These are phyloP conservation scores for Fusarium sp. DNA, from an alignment of 2,329 filamentous ascomycete genomes.

Conservation along the genomic window DNA sequence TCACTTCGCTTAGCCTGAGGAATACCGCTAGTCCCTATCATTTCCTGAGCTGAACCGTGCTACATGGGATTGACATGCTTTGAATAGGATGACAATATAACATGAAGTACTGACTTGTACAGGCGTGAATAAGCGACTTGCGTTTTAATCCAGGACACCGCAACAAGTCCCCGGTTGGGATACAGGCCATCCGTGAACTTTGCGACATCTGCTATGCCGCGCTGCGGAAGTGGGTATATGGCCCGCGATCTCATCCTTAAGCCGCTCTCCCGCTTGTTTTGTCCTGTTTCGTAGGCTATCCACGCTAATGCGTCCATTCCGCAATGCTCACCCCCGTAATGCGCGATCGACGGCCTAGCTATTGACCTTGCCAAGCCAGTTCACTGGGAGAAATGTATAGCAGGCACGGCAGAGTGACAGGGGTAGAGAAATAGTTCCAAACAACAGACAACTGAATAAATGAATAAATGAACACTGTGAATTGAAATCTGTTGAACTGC, in stretches of 20 bases:
- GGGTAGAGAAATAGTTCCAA: rapidly evolving
- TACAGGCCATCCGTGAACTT: rapidly evolving
- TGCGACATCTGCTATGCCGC: too few species aligned
- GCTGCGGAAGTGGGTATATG: neutral
- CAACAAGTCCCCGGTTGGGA: rapidly evolving
- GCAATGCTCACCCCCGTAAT: neutral
- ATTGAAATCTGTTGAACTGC: rapidly evolving
- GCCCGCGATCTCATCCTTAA: too few species aligned
- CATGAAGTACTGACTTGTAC: neutral
- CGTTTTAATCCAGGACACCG: rapidly evolving
- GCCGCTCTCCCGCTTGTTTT: neutral
- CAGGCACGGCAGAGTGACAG: neutral
- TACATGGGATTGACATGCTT: neutral
- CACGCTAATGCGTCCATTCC: too few species aligned
- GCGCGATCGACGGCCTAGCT: neutral
- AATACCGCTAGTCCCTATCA: neutral
- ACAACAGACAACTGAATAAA: rapidly evolving
- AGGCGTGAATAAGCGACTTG: rapidly evolving
- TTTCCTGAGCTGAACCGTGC: rapidly evolving
- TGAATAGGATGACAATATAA: neutral
- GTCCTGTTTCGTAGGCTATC: neutral
- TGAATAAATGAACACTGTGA: rapidly evolving
- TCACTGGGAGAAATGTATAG: rapidly evolving
- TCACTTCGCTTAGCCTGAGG: neutral
- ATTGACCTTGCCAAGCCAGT: neutral